phyloP scores from a whole-genome alignment of 495 filamentous ascomycete genomes.

The Podospora australis region DNA sequence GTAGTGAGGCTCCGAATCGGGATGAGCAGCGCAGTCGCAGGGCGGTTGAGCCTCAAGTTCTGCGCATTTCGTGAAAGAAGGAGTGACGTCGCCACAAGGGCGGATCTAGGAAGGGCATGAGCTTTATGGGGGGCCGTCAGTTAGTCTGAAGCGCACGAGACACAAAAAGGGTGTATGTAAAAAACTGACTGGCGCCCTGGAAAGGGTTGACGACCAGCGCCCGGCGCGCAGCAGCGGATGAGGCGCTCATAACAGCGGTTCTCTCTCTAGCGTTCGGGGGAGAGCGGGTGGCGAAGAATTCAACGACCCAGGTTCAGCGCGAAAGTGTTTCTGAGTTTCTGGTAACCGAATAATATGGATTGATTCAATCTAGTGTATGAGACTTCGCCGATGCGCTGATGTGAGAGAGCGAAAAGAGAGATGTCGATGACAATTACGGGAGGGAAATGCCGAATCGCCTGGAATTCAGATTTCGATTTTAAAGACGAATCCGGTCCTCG shows the following conservation, averaged over 20 bases:
- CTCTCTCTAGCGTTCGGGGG: not conserved
- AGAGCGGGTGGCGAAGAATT: not conserved
- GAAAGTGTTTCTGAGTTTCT: not conserved
- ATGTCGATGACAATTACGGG: not conserved
- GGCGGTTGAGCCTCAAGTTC: slow-evolving; percentile 52
- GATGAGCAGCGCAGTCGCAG: slow-evolving; percentile 60
- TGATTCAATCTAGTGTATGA: not conserved
- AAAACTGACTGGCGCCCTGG: slow-evolving; percentile 33
- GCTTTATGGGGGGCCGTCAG: slow-evolving; percentile 24
- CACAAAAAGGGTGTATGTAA: slow-evolving; percentile 10
- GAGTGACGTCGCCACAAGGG: slow-evolving; percentile 39
- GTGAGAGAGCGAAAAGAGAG: not conserved
- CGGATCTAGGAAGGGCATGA: slow-evolving; percentile 31
- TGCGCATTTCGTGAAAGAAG: slow-evolving; percentile 52
- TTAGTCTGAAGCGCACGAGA: not conserved
- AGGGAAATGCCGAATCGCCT: not conserved
- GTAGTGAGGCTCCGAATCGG: slow-evolving; percentile 63
- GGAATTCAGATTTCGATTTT: not conserved
- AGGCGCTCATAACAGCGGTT: slow-evolving; percentile 49
- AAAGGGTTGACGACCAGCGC: slow-evolving; percentile 52
- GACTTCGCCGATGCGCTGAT: slow-evolving; percentile 6
- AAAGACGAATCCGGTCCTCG: not conserved
- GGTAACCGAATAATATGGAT: not conserved
- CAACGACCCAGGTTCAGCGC: not conserved
- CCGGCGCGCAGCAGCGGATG: slow-evolving; percentile 52